Evolutionary conservation across 148 eudicot species (phyloP).

Genomic region (Beta vulgaris): DNA sequence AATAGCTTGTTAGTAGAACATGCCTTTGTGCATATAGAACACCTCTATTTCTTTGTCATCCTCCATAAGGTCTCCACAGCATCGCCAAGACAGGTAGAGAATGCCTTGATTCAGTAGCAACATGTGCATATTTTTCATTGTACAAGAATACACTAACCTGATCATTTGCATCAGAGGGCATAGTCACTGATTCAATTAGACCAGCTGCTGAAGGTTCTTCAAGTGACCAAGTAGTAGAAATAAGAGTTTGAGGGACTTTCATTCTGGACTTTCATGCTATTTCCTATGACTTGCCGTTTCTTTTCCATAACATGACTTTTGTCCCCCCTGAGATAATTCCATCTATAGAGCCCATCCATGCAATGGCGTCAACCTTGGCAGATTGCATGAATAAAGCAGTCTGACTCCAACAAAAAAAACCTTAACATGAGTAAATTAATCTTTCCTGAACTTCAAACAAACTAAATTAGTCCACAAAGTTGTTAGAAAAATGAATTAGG

Average conservation of each 20-base stretch:
- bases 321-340: slow-evolving; percentile 77
- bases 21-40: slow-evolving; percentile 41
- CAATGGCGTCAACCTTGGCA: slow-evolving; percentile 67
- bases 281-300: slow-evolving; percentile 66
- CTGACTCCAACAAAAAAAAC: slow-evolving; percentile 99
- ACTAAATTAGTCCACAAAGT: slow-evolving; percentile 10
- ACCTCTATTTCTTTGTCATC: slow-evolving; percentile 33
- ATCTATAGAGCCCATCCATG: slow-evolving; percentile 94
- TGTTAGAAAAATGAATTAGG: neutral
- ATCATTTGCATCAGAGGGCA: slow-evolving; percentile 31
- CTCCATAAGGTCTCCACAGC: slow-evolving; percentile 85
- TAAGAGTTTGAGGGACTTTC: slow-evolving; percentile 59
- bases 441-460: slow-evolving; percentile 33
- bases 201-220: slow-evolving; percentile 67
- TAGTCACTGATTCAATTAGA: slow-evolving; percentile 30
- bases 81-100: slow-evolving; percentile 75
- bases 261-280: slow-evolving; percentile 76
- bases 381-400: slow-evolving; percentile 73
- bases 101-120: slow-evolving; percentile 58
- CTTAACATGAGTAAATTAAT: slow-evolving; percentile 94
- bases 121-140: slow-evolving; percentile 46
- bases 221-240: slow-evolving; percentile 77
- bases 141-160: slow-evolving; percentile 48
- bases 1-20: slow-evolving; percentile 68
- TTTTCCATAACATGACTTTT: slow-evolving; percentile 86